Evolutionary conservation across 139 green algal genomes (phyloP), one percentile per base, ranked within the genome.

Genomic region (Chlamydomonas eustigma): DNA sequence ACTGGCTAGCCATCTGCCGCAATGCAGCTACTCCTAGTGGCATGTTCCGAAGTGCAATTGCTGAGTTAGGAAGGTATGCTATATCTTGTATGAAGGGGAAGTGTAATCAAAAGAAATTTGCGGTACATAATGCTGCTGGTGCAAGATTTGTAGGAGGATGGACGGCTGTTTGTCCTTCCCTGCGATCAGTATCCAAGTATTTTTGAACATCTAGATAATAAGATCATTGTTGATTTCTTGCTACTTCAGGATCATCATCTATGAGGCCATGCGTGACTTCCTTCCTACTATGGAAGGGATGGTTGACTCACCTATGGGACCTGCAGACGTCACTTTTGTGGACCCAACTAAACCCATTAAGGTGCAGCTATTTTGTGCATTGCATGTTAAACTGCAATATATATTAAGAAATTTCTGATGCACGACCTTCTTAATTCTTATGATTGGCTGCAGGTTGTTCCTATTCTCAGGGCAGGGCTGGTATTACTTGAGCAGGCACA

Each of bases 21-120:
- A 98, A 96, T 78, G 87, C 89, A 35, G 52, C 78, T 3, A 95
- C 92, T 0, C 96, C 96, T 2, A 64, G 85, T 0, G 73, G 88
- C 1, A 89, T 97, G 24, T 99, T 99, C 81, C 85, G 95, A 68
- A 74, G 8, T 64, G 90, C 93, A 3, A 50, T 90, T 28, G 90
- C 90, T n/a, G 95, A 99, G 84, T 86, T 99, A 25, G 95, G 95
- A 1, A 77, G 92, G 0, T 58, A 18, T 12, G 44, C n/a, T n/a
- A n/a, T 82, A 97, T 4, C 86, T 98, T 0, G 88, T 97, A 3
- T 98, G n/a, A n/a, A n/a, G n/a, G n/a, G n/a, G n/a, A n/a, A n/a
- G n/a, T n/a, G n/a, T n/a, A n/a, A n/a, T n/a, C n/a, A n/a, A n/a
- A n/a, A n/a, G n/a, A n/a, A n/a, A n/a, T n/a, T n/a, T n/a, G n/a